Percentiles rank a stretch among this genome's conserved stretches.
phyloP scores from a whole-genome alignment of 2,329 filamentous ascomycete species.

The Pestalotiopsis sp. region DNA sequence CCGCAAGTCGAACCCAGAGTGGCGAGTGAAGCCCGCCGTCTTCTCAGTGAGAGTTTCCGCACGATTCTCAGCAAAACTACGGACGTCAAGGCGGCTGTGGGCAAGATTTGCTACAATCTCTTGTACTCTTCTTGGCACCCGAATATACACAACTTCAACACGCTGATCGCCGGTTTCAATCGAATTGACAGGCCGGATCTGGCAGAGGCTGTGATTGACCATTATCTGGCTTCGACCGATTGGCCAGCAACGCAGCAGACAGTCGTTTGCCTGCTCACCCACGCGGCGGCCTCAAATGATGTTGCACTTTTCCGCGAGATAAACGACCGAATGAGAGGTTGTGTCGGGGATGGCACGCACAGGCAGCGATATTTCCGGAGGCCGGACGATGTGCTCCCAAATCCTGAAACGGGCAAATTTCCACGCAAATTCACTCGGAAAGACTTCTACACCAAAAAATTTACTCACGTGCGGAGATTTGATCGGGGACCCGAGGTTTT shows the following conservation, averaged over 20 bases:
- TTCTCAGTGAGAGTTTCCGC: slow-evolving; percentile 26
- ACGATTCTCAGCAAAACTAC: slow-evolving; percentile 25
- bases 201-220: slow-evolving; percentile 52
- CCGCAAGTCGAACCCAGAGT: slow-evolving; percentile 16
- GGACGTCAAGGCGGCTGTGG: slow-evolving; percentile 29
- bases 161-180: slow-evolving; percentile 66
- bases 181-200: slow-evolving; percentile 48
- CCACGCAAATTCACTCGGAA: slow-evolving; percentile 17
- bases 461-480: slow-evolving; percentile 37
- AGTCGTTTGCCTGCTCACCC: slow-evolving; percentile 48
- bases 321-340: slow-evolving; percentile 45
- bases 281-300: slow-evolving; percentile 45
- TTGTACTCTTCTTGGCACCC: slow-evolving; percentile 62
- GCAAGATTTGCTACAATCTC: slow-evolving; percentile 65
- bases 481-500: slow-evolving; percentile 38
- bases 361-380: slow-evolving; percentile 22
- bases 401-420: slow-evolving; percentile 24
- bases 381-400: slow-evolving; percentile 25
- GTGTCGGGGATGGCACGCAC: slow-evolving; percentile 30
- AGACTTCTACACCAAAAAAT: slow-evolving; percentile 31
- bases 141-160: slow-evolving; percentile 69
- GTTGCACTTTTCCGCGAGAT: slow-evolving; percentile 43
- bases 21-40: slow-evolving; percentile 16
- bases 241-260: slow-evolving; percentile 50
- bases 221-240: slow-evolving; percentile 44